These are phyloP conservation scores for Malassezia sp. DNA, from an alignment of 1,284 basidiomycete genomes.

Conservation along the genomic window DNA sequence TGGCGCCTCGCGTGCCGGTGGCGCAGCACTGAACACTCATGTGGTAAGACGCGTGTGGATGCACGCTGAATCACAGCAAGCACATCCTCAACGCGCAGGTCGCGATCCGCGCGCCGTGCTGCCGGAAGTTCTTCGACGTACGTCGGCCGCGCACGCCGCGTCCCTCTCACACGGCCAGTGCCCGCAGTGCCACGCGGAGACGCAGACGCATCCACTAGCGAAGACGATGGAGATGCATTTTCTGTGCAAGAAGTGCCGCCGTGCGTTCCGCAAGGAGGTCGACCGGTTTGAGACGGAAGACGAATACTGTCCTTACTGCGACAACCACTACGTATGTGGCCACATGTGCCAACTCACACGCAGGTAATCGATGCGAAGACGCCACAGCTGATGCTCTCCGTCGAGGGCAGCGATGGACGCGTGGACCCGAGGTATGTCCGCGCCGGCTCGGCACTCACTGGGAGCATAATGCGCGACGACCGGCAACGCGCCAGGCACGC, in stretches of 20 bases:
- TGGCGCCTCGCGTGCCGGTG: too few relatives aligned
- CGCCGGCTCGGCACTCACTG: background rate
- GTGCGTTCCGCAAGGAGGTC: slow-evolving; percentile 94
- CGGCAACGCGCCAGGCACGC: slow-evolving; percentile 10
- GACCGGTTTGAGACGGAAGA: slow-evolving; percentile 79
- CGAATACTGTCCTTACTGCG: slow-evolving; percentile 94
- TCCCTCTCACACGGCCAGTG: slow-evolving; percentile 52
- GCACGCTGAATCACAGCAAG: slow-evolving; percentile 25
- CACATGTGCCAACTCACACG: background rate
- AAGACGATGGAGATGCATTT: slow-evolving; percentile 84
- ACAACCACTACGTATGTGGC: slow-evolving; percentile 79
- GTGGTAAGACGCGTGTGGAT: slow-evolving; percentile 10
- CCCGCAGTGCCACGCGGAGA: slow-evolving; percentile 78
- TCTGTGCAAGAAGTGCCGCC: slow-evolving; percentile 94
- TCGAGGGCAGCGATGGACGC: slow-evolving; percentile 81
- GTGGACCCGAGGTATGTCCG: slow-evolving; percentile 65
- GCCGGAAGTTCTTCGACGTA: slow-evolving; percentile 45
- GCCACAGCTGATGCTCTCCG: slow-evolving; percentile 67
- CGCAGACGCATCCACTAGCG: slow-evolving; percentile 59
- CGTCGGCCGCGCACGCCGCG: slow-evolving; percentile 2
- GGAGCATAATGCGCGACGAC: slow-evolving; percentile 9
- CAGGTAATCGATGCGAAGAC: slow-evolving; percentile 89
- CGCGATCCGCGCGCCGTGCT: slow-evolving; percentile 43
- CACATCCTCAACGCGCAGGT: slow-evolving; percentile 46
- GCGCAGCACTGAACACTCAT: too few relatives aligned